Evolutionary conservation across 345 rosid species (phyloP).

Genomic region (Viola odorata): DNA sequence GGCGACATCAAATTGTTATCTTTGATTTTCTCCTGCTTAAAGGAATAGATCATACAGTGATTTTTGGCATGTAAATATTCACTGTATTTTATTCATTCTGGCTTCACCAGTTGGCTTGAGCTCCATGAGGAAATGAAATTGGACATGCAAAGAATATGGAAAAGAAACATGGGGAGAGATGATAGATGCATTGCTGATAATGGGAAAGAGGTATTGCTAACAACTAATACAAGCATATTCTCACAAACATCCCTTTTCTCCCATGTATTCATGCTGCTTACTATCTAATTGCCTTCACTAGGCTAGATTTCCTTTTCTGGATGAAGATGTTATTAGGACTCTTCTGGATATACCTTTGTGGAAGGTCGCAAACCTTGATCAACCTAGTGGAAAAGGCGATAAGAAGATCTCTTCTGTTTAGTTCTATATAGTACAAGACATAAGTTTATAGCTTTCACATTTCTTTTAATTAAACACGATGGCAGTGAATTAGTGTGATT

Average conservation of each 20-base stretch:
- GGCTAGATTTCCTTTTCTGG: slow-evolving; percentile 95
- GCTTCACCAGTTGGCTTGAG: slow-evolving; percentile 57
- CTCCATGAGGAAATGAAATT: slow-evolving; percentile 90
- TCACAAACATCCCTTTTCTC: not conserved
- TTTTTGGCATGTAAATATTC: too few species aligned
- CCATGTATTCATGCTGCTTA: not conserved
- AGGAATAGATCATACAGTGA: too few species aligned
- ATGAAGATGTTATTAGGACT: slow-evolving; percentile 82
- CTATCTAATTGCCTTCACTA: slow-evolving; percentile 16
- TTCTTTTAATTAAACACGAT: not conserved
- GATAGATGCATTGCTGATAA: slow-evolving; percentile 84
- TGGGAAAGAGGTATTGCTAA: slow-evolving; percentile 72
- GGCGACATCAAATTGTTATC: not conserved
- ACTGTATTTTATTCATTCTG: not conserved
- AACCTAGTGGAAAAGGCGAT: slow-evolving; percentile 94
- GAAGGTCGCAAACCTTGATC: slow-evolving; percentile 76
- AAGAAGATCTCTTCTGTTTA: slow-evolving; percentile 52
- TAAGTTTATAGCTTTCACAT: not conserved
- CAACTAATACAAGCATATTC: not conserved
- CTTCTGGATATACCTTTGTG: slow-evolving; percentile 80
- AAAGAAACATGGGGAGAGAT: slow-evolving; percentile 92
- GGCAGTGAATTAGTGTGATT: too few species aligned
- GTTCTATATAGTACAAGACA: not conserved
- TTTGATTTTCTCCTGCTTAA: too few species aligned
- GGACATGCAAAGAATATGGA: slow-evolving; percentile 99